These are phyloP conservation scores for Pseudocercospora pini-densiflorae DNA, from an alignment of 2,329 filamentous ascomycete species.

Conservation along the genomic window DNA sequence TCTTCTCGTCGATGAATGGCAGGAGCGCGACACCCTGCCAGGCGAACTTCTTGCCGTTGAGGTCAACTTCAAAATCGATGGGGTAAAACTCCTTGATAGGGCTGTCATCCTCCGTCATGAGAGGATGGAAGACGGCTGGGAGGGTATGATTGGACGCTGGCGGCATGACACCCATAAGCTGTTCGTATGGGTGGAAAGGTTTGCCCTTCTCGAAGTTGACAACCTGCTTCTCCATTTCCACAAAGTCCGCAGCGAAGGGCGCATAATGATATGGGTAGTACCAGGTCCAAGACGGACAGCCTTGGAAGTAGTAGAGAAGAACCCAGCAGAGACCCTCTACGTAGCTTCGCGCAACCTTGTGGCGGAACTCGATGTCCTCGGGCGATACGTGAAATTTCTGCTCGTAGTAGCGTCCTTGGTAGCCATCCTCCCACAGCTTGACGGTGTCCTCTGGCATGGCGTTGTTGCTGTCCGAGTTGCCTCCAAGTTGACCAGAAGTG, in stretches of 20 bases:
- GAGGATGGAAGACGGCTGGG: slow-evolving; percentile 81
- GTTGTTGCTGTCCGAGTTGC: slow-evolving; percentile 57
- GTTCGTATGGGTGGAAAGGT: slow-evolving; percentile 91
- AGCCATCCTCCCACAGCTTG: slow-evolving; percentile 92
- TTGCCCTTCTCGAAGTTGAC: slow-evolving; percentile 82
- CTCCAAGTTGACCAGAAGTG: slow-evolving; percentile 39
- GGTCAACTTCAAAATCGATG: slow-evolving; percentile 86
- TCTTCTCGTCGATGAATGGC: slow-evolving; percentile 93
- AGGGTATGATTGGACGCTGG: slow-evolving; percentile 91
- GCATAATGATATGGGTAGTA: slow-evolving; percentile 99
- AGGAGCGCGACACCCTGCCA: slow-evolving; percentile 96
- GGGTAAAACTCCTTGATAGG: slow-evolving; percentile 98
- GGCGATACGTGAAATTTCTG: slow-evolving; percentile 90
- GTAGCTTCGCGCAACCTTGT: slow-evolving; percentile 87
- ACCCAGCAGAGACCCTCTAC: slow-evolving; percentile 97
- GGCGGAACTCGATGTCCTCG: slow-evolving; percentile 81
- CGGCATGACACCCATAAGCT: slow-evolving; percentile 96
- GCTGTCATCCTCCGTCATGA: slow-evolving; percentile 88
- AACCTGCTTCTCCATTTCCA: slow-evolving; percentile 76
- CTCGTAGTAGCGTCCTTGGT: slow-evolving; percentile 94
- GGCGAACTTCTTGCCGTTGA: slow-evolving; percentile 98
- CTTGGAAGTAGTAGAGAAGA: slow-evolving; percentile 95
- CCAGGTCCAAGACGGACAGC: slow-evolving; percentile 98
- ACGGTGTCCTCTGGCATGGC: slow-evolving; percentile 78
- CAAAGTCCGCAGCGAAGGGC: slow-evolving; percentile 94